Evolutionary conservation across 768 basidiomycete species (phyloP).

Genomic region (Suillus ampliporus): DNA sequence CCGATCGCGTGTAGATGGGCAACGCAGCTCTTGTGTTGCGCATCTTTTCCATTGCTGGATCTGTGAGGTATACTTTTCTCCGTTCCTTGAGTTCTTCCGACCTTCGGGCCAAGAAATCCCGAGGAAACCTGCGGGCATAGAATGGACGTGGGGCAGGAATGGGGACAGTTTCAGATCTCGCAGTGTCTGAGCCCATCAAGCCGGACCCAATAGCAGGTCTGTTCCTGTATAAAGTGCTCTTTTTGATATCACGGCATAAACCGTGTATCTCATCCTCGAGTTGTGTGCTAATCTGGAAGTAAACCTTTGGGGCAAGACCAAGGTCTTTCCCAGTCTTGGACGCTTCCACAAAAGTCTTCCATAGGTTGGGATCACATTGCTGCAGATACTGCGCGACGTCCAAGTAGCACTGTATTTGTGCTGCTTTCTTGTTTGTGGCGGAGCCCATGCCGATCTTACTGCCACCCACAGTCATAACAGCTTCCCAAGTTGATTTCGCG

Average conservation of each 20-base stretch:
- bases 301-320: conserved; percentile 71
- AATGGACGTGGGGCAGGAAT: conserved; percentile 18
- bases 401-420: conserved; percentile 76
- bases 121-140: conserved; percentile 34
- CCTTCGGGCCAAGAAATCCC: conserved; percentile 49
- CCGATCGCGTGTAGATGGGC: conserved; percentile 75
- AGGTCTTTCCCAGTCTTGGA: conserved; percentile 70
- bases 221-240: conserved; percentile 68
- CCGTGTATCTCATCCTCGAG: conserved; percentile 76
- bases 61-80: conserved; percentile 60
- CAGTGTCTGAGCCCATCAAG: conserved; percentile 12
- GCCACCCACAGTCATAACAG: conserved; percentile 75
- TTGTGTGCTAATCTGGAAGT: conserved; percentile 63
- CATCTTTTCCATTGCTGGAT: conserved; percentile 69
- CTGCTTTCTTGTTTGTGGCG: conserved; percentile 70
- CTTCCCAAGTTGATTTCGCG: conserved; percentile 59
- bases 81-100: conserved; percentile 60
- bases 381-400: conserved; percentile 91
- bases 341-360: conserved; percentile 70
- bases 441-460: conserved; percentile 83
- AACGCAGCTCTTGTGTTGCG: conserved; percentile 68
- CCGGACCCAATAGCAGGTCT: conserved; percentile 48
- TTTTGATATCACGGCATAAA: conserved; percentile 68
- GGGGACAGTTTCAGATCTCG: conserved; percentile 10
- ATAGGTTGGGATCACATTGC: conserved; percentile 79